Conservation (phyloP, 352 stramenopile species). For the Stramenopiles sp. region DNA sequence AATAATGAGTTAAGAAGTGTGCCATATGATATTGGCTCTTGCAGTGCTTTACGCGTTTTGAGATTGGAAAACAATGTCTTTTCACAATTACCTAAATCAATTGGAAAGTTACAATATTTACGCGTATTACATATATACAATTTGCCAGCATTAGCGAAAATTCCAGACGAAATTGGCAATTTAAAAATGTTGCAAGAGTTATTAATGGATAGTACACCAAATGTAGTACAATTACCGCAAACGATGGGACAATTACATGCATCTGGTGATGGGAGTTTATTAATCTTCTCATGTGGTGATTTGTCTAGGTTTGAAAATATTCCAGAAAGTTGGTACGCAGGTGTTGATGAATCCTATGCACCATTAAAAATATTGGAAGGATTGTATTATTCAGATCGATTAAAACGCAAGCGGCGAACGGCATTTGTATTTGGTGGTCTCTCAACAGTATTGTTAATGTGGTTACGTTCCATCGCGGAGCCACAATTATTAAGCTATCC, state of each 20-base stretch:
- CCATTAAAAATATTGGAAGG: neutral
- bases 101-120: neutral
- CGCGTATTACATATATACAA: neutral
- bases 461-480: neutral
- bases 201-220: neutral
- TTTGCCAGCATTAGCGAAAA: neutral
- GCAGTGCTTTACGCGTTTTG: neutral
- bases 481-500: neutral
- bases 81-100: neutral
- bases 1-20: neutral
- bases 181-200: slow-evolving; percentile 4
- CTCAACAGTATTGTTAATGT: neutral
- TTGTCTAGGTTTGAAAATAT: neutral
- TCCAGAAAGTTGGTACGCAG: neutral
- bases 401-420: neutral
- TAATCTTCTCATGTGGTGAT: neutral
- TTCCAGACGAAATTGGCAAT: neutral
- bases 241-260: neutral
- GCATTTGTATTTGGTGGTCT: neutral
- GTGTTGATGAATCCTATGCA: neutral
- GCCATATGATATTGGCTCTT: neutral
- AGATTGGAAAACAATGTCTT: neutral
- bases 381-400: neutral
- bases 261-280: neutral
- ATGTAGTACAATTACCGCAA: neutral